Evolutionary conservation across 495 filamentous ascomycete genomes (phyloP).

Genomic region (Opeltia flavorubescens): DNA sequence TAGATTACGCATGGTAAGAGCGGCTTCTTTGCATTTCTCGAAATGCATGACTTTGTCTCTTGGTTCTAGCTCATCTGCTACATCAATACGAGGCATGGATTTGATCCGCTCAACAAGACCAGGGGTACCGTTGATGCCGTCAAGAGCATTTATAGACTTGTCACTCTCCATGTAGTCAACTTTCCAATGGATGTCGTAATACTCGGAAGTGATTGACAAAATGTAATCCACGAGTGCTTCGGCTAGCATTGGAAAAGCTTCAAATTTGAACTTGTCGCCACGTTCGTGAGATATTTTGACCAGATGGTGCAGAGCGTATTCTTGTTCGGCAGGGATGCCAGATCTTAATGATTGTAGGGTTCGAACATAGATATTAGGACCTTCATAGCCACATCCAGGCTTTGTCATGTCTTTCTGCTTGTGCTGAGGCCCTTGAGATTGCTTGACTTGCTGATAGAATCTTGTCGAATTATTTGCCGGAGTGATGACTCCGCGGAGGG

Average conservation of each 20-base stretch:
- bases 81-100: constrained; percentile 38
- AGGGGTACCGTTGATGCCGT: constrained; percentile 63
- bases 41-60: constrained; percentile 57
- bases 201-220: constrained; percentile 56
- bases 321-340: constrained; percentile 64
- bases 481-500: constrained; percentile 54
- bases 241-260: constrained; percentile 75
- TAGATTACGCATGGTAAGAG: constrained; percentile 85
- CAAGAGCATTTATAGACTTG: constrained; percentile 40
- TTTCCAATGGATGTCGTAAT: constrained; percentile 71
- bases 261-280: constrained; percentile 91
- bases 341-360: constrained; percentile 70
- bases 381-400: constrained; percentile 45
- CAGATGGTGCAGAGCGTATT: constrained; percentile 79
- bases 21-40: constrained; percentile 70
- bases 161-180: constrained; percentile 51
- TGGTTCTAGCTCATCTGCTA: constrained; percentile 59
- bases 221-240: constrained; percentile 79
- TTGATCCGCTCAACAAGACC: constrained; percentile 58
- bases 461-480: constrained; percentile 51
- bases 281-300: constrained; percentile 91
- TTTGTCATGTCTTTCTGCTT: constrained; percentile 34
- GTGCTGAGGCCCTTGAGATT: constrained; percentile 8
- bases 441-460: constrained; percentile 31
- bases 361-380: constrained; percentile 79